phyloP scores from a whole-genome alignment of 306 rosid genomes.

The Neltuma alba region DNA sequence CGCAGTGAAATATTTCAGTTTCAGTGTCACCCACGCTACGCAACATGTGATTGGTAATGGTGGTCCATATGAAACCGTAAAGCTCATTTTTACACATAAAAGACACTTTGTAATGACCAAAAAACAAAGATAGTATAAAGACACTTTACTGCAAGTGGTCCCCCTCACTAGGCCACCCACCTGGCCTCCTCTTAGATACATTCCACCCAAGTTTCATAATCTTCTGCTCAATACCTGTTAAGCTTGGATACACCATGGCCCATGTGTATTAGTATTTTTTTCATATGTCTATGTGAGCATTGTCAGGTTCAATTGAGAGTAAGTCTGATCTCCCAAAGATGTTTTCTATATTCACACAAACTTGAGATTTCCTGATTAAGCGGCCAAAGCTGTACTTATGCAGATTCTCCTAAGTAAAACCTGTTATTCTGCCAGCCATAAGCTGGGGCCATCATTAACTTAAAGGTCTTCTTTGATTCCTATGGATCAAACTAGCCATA shows the following conservation, averaged over 20 bases:
- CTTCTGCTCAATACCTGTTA: no score
- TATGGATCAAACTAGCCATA: conserved; percentile 14
- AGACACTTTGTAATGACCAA: not conserved
- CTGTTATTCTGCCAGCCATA: not conserved
- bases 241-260: conserved; percentile 23
- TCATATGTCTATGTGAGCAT: conserved; percentile 25
- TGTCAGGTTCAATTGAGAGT: no score
- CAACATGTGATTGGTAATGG: conserved; percentile 8
- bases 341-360: no score
- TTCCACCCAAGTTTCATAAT: not conserved
- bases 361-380: no score
- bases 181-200: not conserved
- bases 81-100: not conserved
- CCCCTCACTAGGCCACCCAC: not conserved
- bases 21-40: conserved; percentile 19
- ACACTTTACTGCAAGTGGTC: not conserved
- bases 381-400: no score
- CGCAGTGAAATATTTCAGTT: not conserved
- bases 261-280: not conserved
- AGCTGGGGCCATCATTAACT: conserved; percentile 24
- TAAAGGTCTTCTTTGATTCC: conserved; percentile 13
- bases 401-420: conserved; percentile 29
- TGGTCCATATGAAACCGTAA: not conserved
- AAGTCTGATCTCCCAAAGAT: no score
- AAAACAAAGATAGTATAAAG: conserved; percentile 1